These are phyloP conservation scores for Leccinum subrobustum DNA, from an alignment of 1,284 basidiomycete genomes.

Conservation along the genomic window DNA sequence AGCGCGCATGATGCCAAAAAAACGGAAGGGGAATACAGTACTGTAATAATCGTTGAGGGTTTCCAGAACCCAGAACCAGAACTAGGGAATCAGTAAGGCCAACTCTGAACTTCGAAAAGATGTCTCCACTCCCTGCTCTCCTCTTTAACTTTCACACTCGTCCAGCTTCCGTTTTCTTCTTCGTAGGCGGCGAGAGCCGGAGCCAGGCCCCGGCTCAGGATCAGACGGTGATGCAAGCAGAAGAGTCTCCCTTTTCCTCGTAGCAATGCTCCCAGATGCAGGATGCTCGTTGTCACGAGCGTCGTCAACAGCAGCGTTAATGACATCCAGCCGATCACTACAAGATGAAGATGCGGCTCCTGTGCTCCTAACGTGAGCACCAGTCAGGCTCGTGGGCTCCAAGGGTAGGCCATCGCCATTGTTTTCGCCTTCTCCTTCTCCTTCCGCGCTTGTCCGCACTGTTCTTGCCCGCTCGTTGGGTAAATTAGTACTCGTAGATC, in stretches of 20 bases:
- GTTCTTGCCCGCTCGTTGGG: not conserved
- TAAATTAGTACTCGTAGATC: not conserved
- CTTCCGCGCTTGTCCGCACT: not conserved
- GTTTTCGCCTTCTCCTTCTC: not conserved
- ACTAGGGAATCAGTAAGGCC: not conserved
- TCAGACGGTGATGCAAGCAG: not conserved
- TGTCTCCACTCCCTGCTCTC: not conserved
- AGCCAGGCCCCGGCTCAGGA: not conserved
- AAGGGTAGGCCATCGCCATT: not conserved
- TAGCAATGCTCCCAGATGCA: not conserved
- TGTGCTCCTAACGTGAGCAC: not conserved
- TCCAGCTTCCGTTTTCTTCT: constrained; percentile 27
- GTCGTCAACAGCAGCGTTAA: not conserved
- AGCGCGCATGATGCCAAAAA: not conserved
- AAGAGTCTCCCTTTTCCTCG: not conserved
- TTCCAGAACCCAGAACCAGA: not conserved
- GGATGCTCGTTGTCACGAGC: not conserved
- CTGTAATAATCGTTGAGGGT: not conserved
- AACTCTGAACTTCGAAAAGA: not conserved
- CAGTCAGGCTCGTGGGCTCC: not conserved
- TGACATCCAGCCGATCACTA: not conserved
- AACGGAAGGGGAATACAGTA: not conserved
- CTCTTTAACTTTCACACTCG: constrained; percentile 11
- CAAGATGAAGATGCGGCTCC: not conserved
- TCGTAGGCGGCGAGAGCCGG: constrained; percentile 4